Base-by-base conservation (phyloP, 1,284 basidiomycete species). In the Irpex sp. region DNA sequence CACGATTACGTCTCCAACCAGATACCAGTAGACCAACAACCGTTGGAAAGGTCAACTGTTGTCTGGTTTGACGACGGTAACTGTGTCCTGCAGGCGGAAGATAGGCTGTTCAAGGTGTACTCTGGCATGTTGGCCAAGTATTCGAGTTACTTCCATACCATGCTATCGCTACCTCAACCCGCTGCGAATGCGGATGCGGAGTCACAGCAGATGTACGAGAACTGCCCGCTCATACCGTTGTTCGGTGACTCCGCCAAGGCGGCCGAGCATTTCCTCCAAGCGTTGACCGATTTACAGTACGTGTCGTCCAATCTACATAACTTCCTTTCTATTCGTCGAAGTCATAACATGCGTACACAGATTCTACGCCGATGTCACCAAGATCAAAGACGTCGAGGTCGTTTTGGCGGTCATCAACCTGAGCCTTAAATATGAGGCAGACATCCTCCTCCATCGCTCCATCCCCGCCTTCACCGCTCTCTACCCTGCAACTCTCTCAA, bases 41-140 rank as follows among this genome's bases (percentile, higher is more conserved):
- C 17, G 26, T 43, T 36, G 17, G n/a, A 58, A 39, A 56, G 37
- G 47, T 60, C 47, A 36, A 15, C 53, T 15, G 58, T 60, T 21
- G 54, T 64, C 57, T 64, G 63, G 63, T 64, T 59, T 46, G 63
- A 61, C 33, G 63, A 64, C 33, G 63, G 63, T 6, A 64, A 61
- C 33, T 39, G 61, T 51, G 60, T 64, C 17, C 56, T 61, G 5
- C 36, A 54, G 19, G 63, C 63, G 9, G 63, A 61, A 31, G 15
- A 49, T 19, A 58, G 17, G 5, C 26, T 60, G 2, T 64, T 64
- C 53, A 60, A 61, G 37, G 60, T 64, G 49, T 62, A 61, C 46
- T 26, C 26, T 26, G 63, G 63, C n/a, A 47, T 64, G 11, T 43
- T 64, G 7, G 9, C 19, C 47, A 54, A 47, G 47, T 54, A 62